A percentile compares a stretch with the other conserved stretches of the same genome.
phyloP scores from a whole-genome alignment of 1,284 basidiomycete species.

The Ganoderma boninense region DNA sequence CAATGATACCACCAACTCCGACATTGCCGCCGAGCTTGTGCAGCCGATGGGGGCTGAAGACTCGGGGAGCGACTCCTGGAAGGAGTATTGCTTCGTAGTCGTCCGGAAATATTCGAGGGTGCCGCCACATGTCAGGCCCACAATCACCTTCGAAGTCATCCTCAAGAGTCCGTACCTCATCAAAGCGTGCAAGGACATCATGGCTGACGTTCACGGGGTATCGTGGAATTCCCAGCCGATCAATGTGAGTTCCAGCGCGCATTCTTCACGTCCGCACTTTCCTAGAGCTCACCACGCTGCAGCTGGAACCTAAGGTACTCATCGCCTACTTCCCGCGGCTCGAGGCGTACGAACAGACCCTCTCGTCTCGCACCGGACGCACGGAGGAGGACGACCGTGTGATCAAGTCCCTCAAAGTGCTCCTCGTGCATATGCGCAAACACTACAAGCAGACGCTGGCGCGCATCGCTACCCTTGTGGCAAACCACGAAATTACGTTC shows the following conservation, averaged over 20 bases:
- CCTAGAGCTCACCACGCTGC: background rate
- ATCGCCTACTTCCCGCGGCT: slow-evolving; percentile 58
- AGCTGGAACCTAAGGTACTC: slow-evolving; percentile 61
- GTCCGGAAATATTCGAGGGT: slow-evolving; percentile 53
- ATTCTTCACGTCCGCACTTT: background rate
- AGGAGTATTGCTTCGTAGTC: slow-evolving; percentile 50
- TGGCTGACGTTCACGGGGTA: slow-evolving; percentile 58
- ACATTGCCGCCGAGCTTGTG: slow-evolving; percentile 13
- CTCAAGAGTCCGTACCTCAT: slow-evolving; percentile 63
- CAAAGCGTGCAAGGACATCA: slow-evolving; percentile 61
- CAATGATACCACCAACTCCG: slow-evolving; percentile 16
- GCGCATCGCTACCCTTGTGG: slow-evolving; percentile 52
- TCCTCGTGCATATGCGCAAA: slow-evolving; percentile 47
- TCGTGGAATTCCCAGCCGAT: slow-evolving; percentile 63
- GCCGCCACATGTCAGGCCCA: slow-evolving; percentile 36
- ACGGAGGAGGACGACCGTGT: slow-evolving; percentile 49
- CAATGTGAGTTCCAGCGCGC: slow-evolving; percentile 46
- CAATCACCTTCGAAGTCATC: slow-evolving; percentile 56
- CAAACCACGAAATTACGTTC: slow-evolving; percentile 62
- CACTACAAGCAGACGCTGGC: slow-evolving; percentile 57
- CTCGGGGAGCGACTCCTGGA: slow-evolving; percentile 2
- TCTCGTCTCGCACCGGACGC: slow-evolving; percentile 45
- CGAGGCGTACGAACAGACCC: slow-evolving; percentile 49
- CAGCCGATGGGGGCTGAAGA: slow-evolving; percentile 11
- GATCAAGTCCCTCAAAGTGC: slow-evolving; percentile 48